Evolutionary conservation across 331 rosid genomes (phyloP), one percentile per base, ranked within the genome.

Genomic region (Rhamnella rubrinervis): DNA sequence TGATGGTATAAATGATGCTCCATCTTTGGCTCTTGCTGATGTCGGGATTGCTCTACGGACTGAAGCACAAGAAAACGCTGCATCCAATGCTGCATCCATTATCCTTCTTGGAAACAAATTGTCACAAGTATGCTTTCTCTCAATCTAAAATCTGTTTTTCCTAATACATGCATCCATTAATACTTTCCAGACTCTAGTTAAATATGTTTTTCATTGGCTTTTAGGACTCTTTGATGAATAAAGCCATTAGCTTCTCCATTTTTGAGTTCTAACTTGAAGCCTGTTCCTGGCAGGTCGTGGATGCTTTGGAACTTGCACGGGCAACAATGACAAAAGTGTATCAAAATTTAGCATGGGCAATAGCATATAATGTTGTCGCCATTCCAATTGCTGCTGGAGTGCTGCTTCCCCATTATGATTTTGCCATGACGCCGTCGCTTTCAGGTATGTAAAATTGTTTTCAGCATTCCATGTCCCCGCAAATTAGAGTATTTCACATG

Each of bases 1-100:
- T 52, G 98, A 91, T 82, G 97, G 98, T 69, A 95, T 95, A 80
- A 95, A 95, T 73, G 98, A 95, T 72, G 98, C 98, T 67, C 98
- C 98, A 55, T 91, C 97, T 67, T 85, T 95, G 86, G 97, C 96
- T 65, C 86, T 86, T 51, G 95, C 99, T 20, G 96, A 95, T 71
- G 99, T 95, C 50, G 99, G 99, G 74, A 91, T 95, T 58, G 99
- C 97, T 71, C 77, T 95, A 74, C 96, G 84, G 82, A 85, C 84
- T 70, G 97, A 89, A 75, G 88, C 87, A 59, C 97, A 85, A 77
- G 98, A 95, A 60, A 95, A 89, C 75, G 98, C 98, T 13, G 97
- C 97, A 67, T 91, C 99, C 20, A 91, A 95, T 71, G 97, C 99
- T 5, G 96, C 99, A 10, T 95, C 99, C 61, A 87, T 95, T 71